Evolutionary conservation across 1,284 basidiomycete species (phyloP), one percentile per base, ranked within the genome.

Genomic region (Fomitopsis betulina): DNA sequence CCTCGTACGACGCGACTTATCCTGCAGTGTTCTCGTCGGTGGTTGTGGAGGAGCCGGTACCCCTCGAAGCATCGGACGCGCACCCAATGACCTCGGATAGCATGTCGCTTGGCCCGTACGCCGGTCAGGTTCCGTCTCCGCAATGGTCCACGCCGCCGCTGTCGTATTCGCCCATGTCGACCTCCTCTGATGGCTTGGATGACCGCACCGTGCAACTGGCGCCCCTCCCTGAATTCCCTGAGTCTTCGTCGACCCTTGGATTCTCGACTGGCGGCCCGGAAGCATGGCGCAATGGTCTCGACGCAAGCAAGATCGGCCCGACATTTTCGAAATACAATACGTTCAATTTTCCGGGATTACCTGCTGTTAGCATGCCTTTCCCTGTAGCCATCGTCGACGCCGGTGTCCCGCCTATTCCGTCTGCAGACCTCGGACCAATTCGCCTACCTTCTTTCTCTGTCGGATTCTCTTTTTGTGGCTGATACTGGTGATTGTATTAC

Each of bases 121-220:
- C 50, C 21, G 58, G 51, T 45, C n/a, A 59, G 54, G 62, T 63
- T 56, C 58, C 66, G 25, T 68, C 70, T 21, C 67, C 70, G 30
- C 60, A 63, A 39, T 55, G 68, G 54, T 66, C 65, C 21, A 70
- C 70, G 57, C 69, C 70, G 6, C 61, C 64, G 2, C 59, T 72
- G 25, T 60, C 61, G 10, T 68, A 68, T 58, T 71, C 70, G 42
- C 70, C 70, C 23, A 68, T 68, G 67, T 70, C 70, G 9, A 65
- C 65, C 4, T 68, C 68, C 9, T 68, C 68, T 2, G 73, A 73
- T 49, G 68, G 71, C 32, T 59, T 63, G 33, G 67, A 66, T 51
- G 72, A 72, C 21, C 62, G 72, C 6, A 73, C 70, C 0, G 65
- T 73, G 19, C 70, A 71, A 56, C 67, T 73, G 67, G 53, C 59